phyloP scores from a whole-genome alignment of 345 rosid species.

The Populus pruinosa region DNA sequence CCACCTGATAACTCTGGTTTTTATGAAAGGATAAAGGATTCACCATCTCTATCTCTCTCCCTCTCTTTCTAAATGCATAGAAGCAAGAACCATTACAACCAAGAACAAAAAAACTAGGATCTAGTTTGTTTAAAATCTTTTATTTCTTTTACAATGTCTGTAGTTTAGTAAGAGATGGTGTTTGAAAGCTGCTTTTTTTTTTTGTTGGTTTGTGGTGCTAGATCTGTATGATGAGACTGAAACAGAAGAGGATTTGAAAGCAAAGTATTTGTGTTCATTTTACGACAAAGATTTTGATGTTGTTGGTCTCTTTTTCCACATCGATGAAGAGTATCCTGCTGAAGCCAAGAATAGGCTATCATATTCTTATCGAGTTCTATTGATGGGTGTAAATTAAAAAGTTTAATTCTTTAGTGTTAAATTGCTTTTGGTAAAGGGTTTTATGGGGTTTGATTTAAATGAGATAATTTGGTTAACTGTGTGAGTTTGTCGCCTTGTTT shows the following conservation, averaged over 20 bases:
- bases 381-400: background rate
- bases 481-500: background rate
- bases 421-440: background rate
- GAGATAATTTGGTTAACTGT: background rate
- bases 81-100: too few species aligned
- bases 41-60: too few species aligned
- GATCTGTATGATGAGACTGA: constrained; percentile 62
- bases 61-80: too few species aligned
- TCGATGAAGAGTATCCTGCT: constrained; percentile 85
- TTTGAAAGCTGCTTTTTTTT: constrained; percentile 10
- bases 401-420: background rate
- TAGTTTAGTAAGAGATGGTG: constrained; percentile 24
- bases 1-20: too few species aligned
- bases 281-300: constrained; percentile 79
- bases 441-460: background rate
- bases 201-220: constrained; percentile 4
- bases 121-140: too few species aligned
- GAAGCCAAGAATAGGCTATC: constrained; percentile 77
- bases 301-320: constrained; percentile 82
- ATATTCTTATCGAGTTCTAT: background rate
- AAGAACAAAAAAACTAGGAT: too few species aligned
- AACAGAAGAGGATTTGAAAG: constrained; percentile 57
- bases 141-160: too few species aligned
- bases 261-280: constrained; percentile 70
- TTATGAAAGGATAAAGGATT: too few species aligned